Evolutionary conservation across 2,329 filamentous ascomycete genomes (phyloP), one percentile per base, ranked within the genome.

Genomic region (Zarea fungicola): DNA sequence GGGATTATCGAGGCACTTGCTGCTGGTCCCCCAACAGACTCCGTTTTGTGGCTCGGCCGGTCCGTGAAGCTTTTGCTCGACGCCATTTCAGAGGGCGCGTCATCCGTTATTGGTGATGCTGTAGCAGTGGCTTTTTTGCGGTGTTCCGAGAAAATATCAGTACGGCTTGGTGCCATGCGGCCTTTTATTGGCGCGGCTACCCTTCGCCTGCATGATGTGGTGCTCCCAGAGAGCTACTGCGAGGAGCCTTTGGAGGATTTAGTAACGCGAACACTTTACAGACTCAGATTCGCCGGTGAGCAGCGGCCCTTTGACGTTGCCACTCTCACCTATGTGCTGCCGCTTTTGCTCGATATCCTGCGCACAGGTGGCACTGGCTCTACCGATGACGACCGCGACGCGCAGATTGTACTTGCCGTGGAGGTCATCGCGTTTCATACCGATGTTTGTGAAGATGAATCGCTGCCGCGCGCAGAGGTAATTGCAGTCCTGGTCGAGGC

Each of bases 381-480:
- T 28, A 78, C 78, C 21, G 65, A 77, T 1, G 93, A 97, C 61
- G 89, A 93, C 55, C 82, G 83, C 25, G 92, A 96, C 64, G 86
- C 93, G 54, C 93, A 99, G 64, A 74, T 97, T 22, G 83, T 97
- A 14, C 75, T 99, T 51, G 89, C 89, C 10, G 74, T 96, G 22
- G 93, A 99, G 62, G 84, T 96, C 55, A 68, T 99, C 9, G 83
- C 89, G 1, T 95, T 92, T 68, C 93, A 99, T 64, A 91, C 91
- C 1, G 83, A 85, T 60, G 79, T 84, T 23, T 95, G 85, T 62
- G 76, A 81, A 25, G 87, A 96, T 58, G 74, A 80, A 44, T 79
- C 83, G 26, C 77, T 96, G 22, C 90, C 92, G 25, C 83, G 93
- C 8, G 76, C 80, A 44, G 81, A 90, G 51, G 75, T 96, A 31